Conservation (phyloP, 176 grass and related monocot genomes). For the Themeda triandra region DNA sequence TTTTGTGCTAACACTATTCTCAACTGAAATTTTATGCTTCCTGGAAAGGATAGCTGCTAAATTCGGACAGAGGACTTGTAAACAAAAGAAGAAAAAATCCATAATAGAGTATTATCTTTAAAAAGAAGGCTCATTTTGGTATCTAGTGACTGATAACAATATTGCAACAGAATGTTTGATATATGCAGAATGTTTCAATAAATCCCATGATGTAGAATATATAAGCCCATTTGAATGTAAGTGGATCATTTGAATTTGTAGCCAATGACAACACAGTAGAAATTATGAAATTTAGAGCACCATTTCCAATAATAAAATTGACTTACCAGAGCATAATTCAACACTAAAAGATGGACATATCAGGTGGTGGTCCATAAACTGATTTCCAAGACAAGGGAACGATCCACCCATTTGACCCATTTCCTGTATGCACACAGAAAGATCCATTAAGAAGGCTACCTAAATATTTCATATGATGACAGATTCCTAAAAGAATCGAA, state of each 20-base stretch:
- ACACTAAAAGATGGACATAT: conserved; percentile 76
- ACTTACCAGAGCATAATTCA: conserved; percentile 31
- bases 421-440: conserved; percentile 45
- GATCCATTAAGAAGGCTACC: neutral
- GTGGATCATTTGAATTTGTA: neutral
- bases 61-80: neutral
- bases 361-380: conserved; percentile 87
- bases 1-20: neutral
- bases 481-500: conserved; percentile 8
- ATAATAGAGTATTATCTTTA: neutral
- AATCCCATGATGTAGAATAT: neutral
- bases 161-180: neutral
- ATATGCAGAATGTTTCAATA: neutral
- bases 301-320: neutral
- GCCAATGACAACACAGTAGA: neutral
- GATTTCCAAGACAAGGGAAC: conserved; percentile 92
- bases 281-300: neutral
- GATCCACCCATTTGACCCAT: conserved; percentile 58
- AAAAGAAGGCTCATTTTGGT: neutral
- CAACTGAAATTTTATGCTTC: neutral
- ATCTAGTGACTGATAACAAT: neutral
- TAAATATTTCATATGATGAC: conserved; percentile 13
- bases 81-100: neutral
- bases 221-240: neutral
- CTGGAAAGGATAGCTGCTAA: neutral